A percentile compares a stretch with the other conserved stretches of the same genome.
Evolutionary conservation across 2,329 filamentous ascomycete genomes (phyloP).

Genomic region (Botrytis elliptica): DNA sequence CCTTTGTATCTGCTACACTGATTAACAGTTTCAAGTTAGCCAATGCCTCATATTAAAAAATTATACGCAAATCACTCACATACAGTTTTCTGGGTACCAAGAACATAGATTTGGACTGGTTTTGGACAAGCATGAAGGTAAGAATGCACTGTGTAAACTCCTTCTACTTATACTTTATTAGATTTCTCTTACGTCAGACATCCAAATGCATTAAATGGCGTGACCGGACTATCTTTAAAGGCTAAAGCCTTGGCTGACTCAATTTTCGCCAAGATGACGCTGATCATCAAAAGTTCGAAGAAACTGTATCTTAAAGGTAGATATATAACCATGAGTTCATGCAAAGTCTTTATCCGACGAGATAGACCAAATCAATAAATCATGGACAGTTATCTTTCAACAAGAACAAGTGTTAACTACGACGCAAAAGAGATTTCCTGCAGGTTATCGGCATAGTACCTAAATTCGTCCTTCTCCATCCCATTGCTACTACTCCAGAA

Average conservation of each 20-base stretch:
- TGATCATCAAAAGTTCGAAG: background rate
- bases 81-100: background rate
- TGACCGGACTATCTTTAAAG: too few species aligned
- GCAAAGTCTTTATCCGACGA: background rate
- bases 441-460: too few species aligned
- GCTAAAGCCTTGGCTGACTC: background rate
- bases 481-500: background rate
- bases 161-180: background rate
- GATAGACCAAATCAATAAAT: background rate
- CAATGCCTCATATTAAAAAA: background rate
- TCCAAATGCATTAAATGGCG: too few species aligned
- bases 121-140: background rate
- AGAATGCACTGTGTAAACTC: background rate
- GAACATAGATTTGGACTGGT: background rate
- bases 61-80: background rate
- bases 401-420: background rate
- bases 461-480: background rate
- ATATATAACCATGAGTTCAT: background rate
- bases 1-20: background rate
- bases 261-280: background rate
- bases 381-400: background rate
- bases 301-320: background rate
- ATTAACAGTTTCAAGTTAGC: background rate
- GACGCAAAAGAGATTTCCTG: background rate
- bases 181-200: background rate